Evolutionary conservation across 1,284 basidiomycete species (phyloP).

Genomic region (Apiotrichum porosum): DNA sequence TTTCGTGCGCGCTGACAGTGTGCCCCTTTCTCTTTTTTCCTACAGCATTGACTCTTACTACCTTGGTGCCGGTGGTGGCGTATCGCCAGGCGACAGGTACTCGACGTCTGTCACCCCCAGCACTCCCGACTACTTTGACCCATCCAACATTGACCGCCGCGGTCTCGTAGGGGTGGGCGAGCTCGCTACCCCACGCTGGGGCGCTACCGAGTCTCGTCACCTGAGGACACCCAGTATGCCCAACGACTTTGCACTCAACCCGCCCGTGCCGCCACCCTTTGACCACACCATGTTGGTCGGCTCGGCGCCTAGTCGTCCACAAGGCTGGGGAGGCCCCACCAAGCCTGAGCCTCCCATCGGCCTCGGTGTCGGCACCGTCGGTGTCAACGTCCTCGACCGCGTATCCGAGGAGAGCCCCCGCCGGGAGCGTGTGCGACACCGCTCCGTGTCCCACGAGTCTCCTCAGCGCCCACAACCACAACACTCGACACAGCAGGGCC

Average conservation of each 20-base stretch:
- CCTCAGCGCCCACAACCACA: conserved; percentile 1
- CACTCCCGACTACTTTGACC: conserved; percentile 54
- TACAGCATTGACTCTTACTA: conserved; percentile 35
- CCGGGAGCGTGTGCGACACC: conserved; percentile 12
- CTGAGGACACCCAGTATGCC: conserved; percentile 46
- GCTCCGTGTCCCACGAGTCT: conserved; percentile 18
- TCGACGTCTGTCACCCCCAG: conserved; percentile 21
- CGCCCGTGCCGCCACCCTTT: conserved; percentile 17
- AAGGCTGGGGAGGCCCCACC: conserved; percentile 12
- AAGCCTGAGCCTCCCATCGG: not conserved
- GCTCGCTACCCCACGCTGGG: conserved; percentile 94
- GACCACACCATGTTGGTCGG: conserved; percentile 11
- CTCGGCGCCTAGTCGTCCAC: conserved; percentile 8
- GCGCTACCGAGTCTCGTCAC: conserved; percentile 47
- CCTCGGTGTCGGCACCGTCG: conserved; percentile 1
- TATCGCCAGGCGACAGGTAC: conserved; percentile 7
- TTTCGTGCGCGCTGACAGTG: no score
- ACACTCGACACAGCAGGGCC: conserved; percentile 4
- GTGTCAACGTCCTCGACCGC: conserved; percentile 23
- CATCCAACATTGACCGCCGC: conserved; percentile 75
- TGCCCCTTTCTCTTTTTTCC: not conserved
- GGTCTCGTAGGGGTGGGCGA: conserved; percentile 92
- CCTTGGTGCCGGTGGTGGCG: conserved; percentile 7
- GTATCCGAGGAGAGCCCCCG: conserved; percentile 25
- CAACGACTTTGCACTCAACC: conserved; percentile 24